Evolutionary conservation across 768 basidiomycete genomes (phyloP), one percentile per base, ranked within the genome.

Genomic region (Collybia sp.): DNA sequence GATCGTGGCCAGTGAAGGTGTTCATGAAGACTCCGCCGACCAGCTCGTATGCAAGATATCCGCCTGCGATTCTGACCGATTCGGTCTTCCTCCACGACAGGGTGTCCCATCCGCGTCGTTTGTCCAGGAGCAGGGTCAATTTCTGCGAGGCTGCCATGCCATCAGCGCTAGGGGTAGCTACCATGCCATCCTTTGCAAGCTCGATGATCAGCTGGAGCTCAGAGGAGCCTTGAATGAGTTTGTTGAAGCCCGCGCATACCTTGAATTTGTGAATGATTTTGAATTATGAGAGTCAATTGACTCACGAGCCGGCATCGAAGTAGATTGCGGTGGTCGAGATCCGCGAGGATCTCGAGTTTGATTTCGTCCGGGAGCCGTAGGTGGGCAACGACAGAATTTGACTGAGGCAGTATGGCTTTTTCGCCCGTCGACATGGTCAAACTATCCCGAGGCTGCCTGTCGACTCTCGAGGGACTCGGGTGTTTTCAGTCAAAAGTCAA

Each of bases 11-110:
- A 13, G 51, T 53, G 18, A 49, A 57, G 17, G 58, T 67, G 55
- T 79, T 74, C 31, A 71, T 76, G 56, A 83, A 82, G 0, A 80
- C 57, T 0, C 82, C 82, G 0, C 68, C 76, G 3, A 83, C 82
- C 48, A 84, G 67, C 48, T 84, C 81, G 53, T 84, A 84, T 3
- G 79, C 77, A 16, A 54, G 53, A 44, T 59, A 63, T 13, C 45
- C 20, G 8, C 63, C 61, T 6, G 51, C 30, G 0, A 64, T 33
- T 30, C 15, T 39, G 12, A 53, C 48, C 8, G 45, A 43, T 1
- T 38, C 43, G 15, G 38, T 16, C 5, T 40, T 43, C 17, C 50
- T 56, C 59, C 57, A 63, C 1, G 42, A 41, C 20, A 67, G 33
- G 36, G 25, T 50, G 1, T 46, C 44, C 65, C 65, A 67, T n/a